These are phyloP conservation scores for Logfia minima DNA, from an alignment of 129 eudicot genomes.

Conservation along the genomic window DNA sequence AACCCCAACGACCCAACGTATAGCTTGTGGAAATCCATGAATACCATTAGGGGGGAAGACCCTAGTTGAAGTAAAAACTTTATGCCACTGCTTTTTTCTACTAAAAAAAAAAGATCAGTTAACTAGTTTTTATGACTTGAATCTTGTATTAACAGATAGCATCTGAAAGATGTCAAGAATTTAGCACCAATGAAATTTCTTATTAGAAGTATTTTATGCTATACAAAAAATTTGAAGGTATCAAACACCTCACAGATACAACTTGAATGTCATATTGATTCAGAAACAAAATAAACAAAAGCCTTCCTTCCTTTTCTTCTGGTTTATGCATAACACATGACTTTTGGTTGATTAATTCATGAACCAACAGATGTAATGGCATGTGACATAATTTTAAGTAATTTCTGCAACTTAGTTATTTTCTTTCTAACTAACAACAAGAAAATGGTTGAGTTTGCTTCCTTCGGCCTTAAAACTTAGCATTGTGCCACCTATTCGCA, in stretches of 20 bases:
- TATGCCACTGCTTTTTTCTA: not conserved
- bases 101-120: not conserved
- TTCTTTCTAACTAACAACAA: not conserved
- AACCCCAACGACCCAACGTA: not conserved
- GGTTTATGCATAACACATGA: not conserved
- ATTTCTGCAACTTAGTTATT: not conserved
- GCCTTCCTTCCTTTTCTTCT: not conserved
- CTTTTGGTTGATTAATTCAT: not conserved
- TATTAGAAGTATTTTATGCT: not conserved
- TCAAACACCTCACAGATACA: not conserved
- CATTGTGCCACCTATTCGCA: not conserved
- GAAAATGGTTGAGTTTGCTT: not conserved
- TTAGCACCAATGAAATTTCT: conserved; percentile 13
- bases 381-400: not conserved
- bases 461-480: not conserved
- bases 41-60: not conserved
- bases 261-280: not conserved
- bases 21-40: not conserved
- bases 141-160: conserved; percentile 7
- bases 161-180: not conserved
- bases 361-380: not conserved
- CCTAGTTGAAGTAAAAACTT: not conserved
- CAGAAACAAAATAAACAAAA: not conserved
- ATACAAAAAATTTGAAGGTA: not conserved
- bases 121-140: conserved; percentile 1